Evolutionary conservation across 2,329 filamentous ascomycete species (phyloP), one percentile per base, ranked within the genome.

Genomic region (Ophiocordyceps camponoti-rufipedis): DNA sequence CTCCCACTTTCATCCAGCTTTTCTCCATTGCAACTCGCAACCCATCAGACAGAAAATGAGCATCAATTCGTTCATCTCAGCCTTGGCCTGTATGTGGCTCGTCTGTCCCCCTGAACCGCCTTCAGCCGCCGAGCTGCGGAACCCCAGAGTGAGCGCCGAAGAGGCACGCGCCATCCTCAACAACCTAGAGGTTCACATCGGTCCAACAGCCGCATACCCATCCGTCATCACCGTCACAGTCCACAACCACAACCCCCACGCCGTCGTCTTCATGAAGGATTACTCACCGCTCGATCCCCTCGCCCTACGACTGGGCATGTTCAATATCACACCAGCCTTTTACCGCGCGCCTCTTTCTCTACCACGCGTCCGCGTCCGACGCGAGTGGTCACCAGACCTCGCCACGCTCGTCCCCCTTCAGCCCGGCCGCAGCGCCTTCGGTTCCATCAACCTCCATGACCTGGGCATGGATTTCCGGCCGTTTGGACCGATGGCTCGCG

Each of bases 211-310:
- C 44, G 48, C 53, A 23, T 58, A 58, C 49, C 58, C 60, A 43
- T 59, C 57, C 14, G 57, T 58, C n/a, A 47, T 67, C 28, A 52
- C 54, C 11, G 50, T 63, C 47, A 57, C 54, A 18, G 59, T 66
- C 42, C 60, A 58, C 48, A 67, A 67, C 56, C 55, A 55, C 10
- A 53, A 60, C 49, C 50, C 56, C n/a, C 43, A 49, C 28, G 50
- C 59, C 28, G 55, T 66, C 41, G 65, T 61, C 14, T 50, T 67
- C 11, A 55, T 65, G 42, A 49, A 52, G 14, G 66, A 64, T 61
- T 50, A 61, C 44, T 61, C 63, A 5, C 64, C 64, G 33, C 53
- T 67, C 39, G 64, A 67, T 47, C 51, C 53, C 4, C 45, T 62
- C 38, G 60, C 58, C 11, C 46, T 64, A 41, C 53, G 57, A 46